These are phyloP conservation scores for Candida dubliniensis DNA, from an alignment of 1,139 yeast species.

Conservation along the genomic window DNA sequence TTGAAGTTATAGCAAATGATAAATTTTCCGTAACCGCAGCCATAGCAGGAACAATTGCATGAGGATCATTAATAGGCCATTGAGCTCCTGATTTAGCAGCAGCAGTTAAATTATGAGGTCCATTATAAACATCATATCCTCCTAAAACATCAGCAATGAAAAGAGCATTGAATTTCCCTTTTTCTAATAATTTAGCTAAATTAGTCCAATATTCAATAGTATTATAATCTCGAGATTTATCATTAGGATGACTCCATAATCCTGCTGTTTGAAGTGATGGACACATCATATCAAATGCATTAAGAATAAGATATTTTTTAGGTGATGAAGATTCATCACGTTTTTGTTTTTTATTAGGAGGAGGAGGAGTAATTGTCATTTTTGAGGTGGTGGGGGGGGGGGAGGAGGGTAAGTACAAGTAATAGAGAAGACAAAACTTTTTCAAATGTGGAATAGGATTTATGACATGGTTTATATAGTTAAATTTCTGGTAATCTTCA, in stretches of 20 bases:
- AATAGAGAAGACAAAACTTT: no score
- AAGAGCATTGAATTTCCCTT: constrained; percentile 43
- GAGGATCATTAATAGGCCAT: constrained; percentile 44
- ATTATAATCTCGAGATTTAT: constrained; percentile 32
- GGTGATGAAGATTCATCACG: constrained; percentile 16
- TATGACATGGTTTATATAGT: no score
- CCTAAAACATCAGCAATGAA: constrained; percentile 50
- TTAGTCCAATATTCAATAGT: constrained; percentile 47
- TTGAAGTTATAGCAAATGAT: constrained; percentile 41
- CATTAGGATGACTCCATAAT: constrained; percentile 44
- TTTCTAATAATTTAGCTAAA: constrained; percentile 43
- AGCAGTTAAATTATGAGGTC: constrained; percentile 33
- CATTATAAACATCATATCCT: constrained; percentile 41
- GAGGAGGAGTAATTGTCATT: constrained; percentile 8
- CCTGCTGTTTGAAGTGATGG: constrained; percentile 40
- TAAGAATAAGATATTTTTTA: constrained; percentile 23
- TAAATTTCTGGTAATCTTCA: background rate
- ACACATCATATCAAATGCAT: constrained; percentile 41
- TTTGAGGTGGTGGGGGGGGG: no score
- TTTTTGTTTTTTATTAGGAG: constrained; percentile 15
- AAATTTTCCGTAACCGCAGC: constrained; percentile 42
- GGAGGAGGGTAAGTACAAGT: no score
- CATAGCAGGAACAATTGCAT: constrained; percentile 41
- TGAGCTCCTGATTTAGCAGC: constrained; percentile 42
- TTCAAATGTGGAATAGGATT: no score